These are phyloP conservation scores for Epichloe amarillans DNA, from an alignment of 2,329 filamentous ascomycete species.

Conservation along the genomic window DNA sequence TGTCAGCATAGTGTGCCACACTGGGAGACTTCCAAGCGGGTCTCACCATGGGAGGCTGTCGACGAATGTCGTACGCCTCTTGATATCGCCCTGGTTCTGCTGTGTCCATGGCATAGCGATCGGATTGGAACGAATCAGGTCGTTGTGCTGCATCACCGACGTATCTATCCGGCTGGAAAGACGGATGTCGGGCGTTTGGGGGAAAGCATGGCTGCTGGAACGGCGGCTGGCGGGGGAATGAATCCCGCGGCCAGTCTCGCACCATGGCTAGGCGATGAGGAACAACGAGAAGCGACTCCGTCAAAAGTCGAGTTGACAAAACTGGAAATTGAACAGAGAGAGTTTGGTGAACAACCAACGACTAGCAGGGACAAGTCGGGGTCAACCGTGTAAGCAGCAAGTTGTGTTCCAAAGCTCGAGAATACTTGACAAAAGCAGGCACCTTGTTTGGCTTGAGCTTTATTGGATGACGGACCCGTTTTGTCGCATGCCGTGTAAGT, in stretches of 20 bases:
- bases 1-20: constrained; percentile 3
- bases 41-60: constrained; percentile 27
- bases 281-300: not conserved
- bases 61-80: constrained; percentile 21
- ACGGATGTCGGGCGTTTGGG: constrained; percentile 15
- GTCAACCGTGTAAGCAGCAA: not conserved
- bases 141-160: constrained; percentile 16
- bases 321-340: not conserved
- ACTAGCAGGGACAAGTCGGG: not conserved
- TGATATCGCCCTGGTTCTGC: constrained; percentile 22
- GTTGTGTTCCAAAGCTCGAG: not conserved
- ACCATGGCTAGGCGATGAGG: constrained; percentile 21
- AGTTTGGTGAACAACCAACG: not conserved
- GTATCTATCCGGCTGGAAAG: constrained; percentile 19
- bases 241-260: constrained; percentile 25
- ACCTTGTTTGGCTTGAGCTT: not conserved
- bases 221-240: constrained; percentile 24
- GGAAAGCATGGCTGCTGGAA: constrained; percentile 14
- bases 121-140: constrained; percentile 16
- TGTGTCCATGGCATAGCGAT: constrained; percentile 16
- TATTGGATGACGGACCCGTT: constrained; percentile 2
- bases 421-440: not conserved
- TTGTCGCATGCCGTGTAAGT: constrained; percentile 13
- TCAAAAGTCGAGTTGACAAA: not conserved
- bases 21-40: not conserved